phyloP scores from a whole-genome alignment of 2,329 filamentous ascomycete genomes.

The Hawksworthiomyces lignivorus region DNA sequence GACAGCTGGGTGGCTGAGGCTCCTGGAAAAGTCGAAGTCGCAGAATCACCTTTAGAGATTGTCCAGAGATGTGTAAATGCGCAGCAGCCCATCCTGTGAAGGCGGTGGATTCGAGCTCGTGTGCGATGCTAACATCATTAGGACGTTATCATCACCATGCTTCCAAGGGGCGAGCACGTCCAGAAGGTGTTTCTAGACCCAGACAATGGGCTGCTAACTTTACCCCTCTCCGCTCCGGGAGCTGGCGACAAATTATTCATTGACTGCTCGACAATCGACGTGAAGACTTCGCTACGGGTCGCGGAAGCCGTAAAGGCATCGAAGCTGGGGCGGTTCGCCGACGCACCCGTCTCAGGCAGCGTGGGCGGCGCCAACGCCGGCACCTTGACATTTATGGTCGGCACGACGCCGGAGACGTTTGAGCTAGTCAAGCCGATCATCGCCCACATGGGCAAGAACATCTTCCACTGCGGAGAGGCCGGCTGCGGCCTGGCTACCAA shows the following conservation, averaged over 20 bases:
- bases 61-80: too few species aligned
- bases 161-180: neutral
- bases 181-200: neutral
- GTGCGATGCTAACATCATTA: too few species aligned
- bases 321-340: neutral
- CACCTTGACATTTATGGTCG: neutral
- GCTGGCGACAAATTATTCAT: slow-evolving; percentile 1
- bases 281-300: neutral
- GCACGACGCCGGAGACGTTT: neutral
- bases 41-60: too few species aligned
- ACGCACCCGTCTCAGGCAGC: neutral
- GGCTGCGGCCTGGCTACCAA: neutral
- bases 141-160: slow-evolving; percentile 1
- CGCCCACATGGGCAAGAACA: neutral
- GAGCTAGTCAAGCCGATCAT: neutral
- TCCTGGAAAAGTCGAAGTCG: too few species aligned
- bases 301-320: neutral
- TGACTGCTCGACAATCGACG: slow-evolving; percentile 1
- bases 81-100: too few species aligned
- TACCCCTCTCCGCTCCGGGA: neutral
- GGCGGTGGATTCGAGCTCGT: too few species aligned
- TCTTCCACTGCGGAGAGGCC: neutral
- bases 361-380: neutral
- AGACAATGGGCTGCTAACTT: neutral
- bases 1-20: neutral